Evolutionary conservation across 352 stramenopile species (phyloP), one percentile per base, ranked within the genome.

Genomic region (Pythium brachiatum): DNA sequence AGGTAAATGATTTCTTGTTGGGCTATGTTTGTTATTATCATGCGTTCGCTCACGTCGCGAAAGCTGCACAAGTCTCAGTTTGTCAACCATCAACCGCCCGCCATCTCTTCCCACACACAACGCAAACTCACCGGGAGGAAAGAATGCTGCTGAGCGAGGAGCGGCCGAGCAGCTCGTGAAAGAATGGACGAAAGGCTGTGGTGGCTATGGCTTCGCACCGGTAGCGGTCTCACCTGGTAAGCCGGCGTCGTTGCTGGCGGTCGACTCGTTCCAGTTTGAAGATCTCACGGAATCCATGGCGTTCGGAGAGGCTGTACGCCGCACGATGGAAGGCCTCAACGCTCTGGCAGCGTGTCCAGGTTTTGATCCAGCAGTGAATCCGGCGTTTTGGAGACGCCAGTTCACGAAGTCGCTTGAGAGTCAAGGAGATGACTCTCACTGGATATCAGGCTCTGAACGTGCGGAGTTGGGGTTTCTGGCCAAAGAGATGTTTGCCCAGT

Each of bases 151-250:
- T 36, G 12, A 27, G 47, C 8, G 23, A 31, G 9, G 47, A 54
- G 18, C 6, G 11, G 47, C 23, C 12, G 25, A 20, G 27, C 8
- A 36, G 7, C 25, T 36, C 23, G 16, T 36, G 9, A 0, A 23
- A 6, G 21, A 31, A 36, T 54, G 47, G 47, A 31, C 18, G 21
- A 13, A 18, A n/a, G 47, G 13, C 7, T 31, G n/a, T 20, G 27
- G 47, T n/a, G n/a, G n/a, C n/a, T n/a, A n/a, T 6, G 47, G 25
- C 47, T 54, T 54, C n/a, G 18, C n/a, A n/a, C n/a, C 39, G 39
- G 39, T 23, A 6, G 15, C 39, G 6, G 4, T 18, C 4, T 23
- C 15, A 7, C 39, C 18, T 23, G 39, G 13, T 18, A 23, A 6
- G 20, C 39, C 20, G 15, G 39, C 15, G 6, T 23, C n/a, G n/a